Base-by-base conservation (phyloP, 495 filamentous ascomycete species). In the Hypoxylon lienhwacheense region DNA sequence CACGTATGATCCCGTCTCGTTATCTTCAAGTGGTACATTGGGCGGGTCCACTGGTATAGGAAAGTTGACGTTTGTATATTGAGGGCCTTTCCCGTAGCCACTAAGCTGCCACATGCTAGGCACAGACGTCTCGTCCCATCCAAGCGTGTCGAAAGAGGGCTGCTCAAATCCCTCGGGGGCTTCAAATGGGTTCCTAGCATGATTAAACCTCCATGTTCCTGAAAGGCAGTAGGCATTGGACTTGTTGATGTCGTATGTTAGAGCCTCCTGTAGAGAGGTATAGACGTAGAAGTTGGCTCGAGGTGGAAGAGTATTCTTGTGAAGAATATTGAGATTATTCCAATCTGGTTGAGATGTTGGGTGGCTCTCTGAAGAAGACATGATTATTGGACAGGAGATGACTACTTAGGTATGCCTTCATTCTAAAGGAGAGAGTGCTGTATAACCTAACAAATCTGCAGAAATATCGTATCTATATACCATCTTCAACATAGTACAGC, bases 21-120 rank as follows among this genome's bases (percentile, higher is more conserved):
- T 86, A 14, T 77, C 70, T 7, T 78, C 71, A 3, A 70, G 69
- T 0, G 83, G 81, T 2, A 82, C 75, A 51, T 71, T 68, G 0
- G 83, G 84, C 4, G 84, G 84, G 43, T 78, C 71, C 7, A 79
- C 73, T 1, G 83, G 81, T 31, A 86, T 79, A 0, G 81, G 84
- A 48, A 78, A 85, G 16, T 76, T 66, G 34, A 80, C 70, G 36
- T 86, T 87, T 5, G 81, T 85, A 55, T 86, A 86, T 29, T 85
- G 81, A 3, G 74, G 75, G 0, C 63, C 65, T n/a, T 61, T 62
- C 5, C 82, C 83, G 49, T 82, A 79, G 25, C 84, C 84, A 58
- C 85, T 80, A 5, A 85, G 63, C 53, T 87, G 84, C 84, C 84
- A 86, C 63, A 83, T 81, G 1, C 80, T 79, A 0, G 84, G 84